Evolutionary conservation across 192 early-diverging fungal genomes (phyloP), one percentile per base, ranked within the genome.

Genomic region (Linnemannia zychae): DNA sequence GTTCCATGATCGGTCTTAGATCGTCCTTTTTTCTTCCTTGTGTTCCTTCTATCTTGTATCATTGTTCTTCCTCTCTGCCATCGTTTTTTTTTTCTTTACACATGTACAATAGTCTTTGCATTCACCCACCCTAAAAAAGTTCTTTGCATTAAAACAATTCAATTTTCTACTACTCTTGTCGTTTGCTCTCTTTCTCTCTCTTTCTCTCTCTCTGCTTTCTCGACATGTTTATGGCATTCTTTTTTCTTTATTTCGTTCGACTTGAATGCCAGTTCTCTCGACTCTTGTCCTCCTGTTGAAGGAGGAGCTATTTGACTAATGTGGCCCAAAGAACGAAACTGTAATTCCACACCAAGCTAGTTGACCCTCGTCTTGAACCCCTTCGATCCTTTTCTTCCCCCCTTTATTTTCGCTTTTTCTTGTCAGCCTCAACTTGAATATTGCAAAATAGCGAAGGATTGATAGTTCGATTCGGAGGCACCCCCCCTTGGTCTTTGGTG

Each of bases 1-100:
- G 28, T 76, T 82, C 46, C 75, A 82, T 31, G 52, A 65, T 44
- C 80, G 74, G 36, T 72, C 72, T 24, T 76, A 50, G 65, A 50
- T 7, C 16, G 40, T n/a, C 52, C n/a, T n/a, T 49, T 78, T 47
- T 34, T 36, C 71, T 72, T 63, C n/a, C 20, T 65, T 16, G 12
- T 65, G 22, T 40, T 53, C 60, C 7, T 18, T 33, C 65, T 65
- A 18, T 33, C 68, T 37, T 78, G 66, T 70, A 53, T 71, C 24
- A 38, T 69, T 69, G 16, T 60, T 34, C n/a, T 31, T 7, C 20
- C 20, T 22, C 17, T 71, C 69, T 72, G 20, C 53, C 28, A 20
- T 72, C 49, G 20, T 40, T 77, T 67, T n/a, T 31, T 40, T 1
- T 52, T 20, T 38, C 48, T 53, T 3, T 18, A 5, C 50, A 65